These are phyloP conservation scores for Talaromyces ruber DNA, from an alignment of 495 filamentous ascomycete species.

Conservation along the genomic window DNA sequence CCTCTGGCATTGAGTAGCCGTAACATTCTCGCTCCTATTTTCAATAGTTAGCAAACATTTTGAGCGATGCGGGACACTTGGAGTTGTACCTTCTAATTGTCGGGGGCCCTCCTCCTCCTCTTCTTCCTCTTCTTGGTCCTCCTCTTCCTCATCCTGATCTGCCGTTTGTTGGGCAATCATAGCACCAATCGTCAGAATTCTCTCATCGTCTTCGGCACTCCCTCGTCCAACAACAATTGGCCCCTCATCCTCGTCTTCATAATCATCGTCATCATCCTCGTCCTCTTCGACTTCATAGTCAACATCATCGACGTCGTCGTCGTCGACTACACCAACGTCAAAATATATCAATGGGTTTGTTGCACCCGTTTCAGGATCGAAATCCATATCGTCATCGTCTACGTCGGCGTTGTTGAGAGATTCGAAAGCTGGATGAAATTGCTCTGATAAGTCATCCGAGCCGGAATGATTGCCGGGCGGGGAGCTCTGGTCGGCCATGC, in stretches of 20 bases:
- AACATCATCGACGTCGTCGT: conserved; percentile 18
- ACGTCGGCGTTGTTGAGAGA: conserved; percentile 29
- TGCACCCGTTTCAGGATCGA: conserved; percentile 28
- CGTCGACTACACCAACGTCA: conserved; percentile 27
- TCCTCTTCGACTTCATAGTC: conserved; percentile 19
- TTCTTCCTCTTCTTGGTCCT: conserved; percentile 13
- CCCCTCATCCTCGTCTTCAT: conserved; percentile 9
- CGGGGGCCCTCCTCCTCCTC: background rate
- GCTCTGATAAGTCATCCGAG: background rate
- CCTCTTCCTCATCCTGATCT: conserved; percentile 30
- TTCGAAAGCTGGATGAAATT: conserved; percentile 27
- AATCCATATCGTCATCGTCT: conserved; percentile 43
- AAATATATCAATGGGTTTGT: conserved; percentile 14
- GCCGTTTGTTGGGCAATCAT: background rate
- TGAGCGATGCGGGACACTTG: background rate
- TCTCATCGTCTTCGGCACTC: background rate
- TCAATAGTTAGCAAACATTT: conserved; percentile 12
- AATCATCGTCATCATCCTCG: conserved; percentile 22
- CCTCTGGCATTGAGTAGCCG: conserved; percentile 28
- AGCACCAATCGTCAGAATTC: background rate
- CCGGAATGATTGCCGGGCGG: background rate
- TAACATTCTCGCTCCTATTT: conserved; percentile 23
- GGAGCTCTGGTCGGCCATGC: conserved; percentile 3
- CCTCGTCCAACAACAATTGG: background rate
- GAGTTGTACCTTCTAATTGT: conserved; percentile 13